A percentile compares a stretch with the other conserved stretches of the same genome.
phyloP scores from a whole-genome alignment of 768 basidiomycete genomes.

The Lactifluus volemus region DNA sequence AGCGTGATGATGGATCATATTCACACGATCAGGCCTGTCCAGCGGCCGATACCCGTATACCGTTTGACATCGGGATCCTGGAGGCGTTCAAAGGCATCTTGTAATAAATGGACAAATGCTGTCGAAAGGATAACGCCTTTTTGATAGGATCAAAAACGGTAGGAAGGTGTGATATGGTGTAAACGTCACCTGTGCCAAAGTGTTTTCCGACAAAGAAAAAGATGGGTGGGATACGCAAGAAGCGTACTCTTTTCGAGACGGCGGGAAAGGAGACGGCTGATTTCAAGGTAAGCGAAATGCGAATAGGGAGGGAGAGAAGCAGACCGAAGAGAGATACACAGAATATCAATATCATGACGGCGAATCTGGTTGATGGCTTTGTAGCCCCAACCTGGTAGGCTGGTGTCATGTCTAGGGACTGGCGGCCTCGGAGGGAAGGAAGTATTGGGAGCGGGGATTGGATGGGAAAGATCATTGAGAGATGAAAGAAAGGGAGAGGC shows the following conservation, averaged over 20 bases:
- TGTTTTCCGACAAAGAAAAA: conserved; percentile 83
- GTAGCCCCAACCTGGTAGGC: background rate
- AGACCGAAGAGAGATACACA: conserved; percentile 56
- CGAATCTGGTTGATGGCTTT: conserved; percentile 1
- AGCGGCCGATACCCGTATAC: conserved; percentile 37
- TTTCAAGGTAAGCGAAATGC: background rate
- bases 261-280: conserved; percentile 68
- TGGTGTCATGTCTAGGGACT: background rate
- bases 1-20: conserved; percentile 24
- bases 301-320: conserved; percentile 17
- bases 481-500: too few relatives aligned
- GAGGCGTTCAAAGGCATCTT: conserved; percentile 63
- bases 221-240: conserved; percentile 53
- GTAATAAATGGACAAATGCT: conserved; percentile 73
- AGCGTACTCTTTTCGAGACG: conserved; percentile 44
- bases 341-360: conserved; percentile 44
- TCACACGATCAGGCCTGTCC: conserved; percentile 69
- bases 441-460: background rate
- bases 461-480: background rate
- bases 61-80: conserved; percentile 36
- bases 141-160: conserved; percentile 19
- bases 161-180: background rate
- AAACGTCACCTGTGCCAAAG: conserved; percentile 49
- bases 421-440: background rate
- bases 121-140: conserved; percentile 71